Evolutionary conservation across 805 yeast species (phyloP), one percentile per base, ranked within the genome.

Genomic region (Kazachstania psychrophila): DNA sequence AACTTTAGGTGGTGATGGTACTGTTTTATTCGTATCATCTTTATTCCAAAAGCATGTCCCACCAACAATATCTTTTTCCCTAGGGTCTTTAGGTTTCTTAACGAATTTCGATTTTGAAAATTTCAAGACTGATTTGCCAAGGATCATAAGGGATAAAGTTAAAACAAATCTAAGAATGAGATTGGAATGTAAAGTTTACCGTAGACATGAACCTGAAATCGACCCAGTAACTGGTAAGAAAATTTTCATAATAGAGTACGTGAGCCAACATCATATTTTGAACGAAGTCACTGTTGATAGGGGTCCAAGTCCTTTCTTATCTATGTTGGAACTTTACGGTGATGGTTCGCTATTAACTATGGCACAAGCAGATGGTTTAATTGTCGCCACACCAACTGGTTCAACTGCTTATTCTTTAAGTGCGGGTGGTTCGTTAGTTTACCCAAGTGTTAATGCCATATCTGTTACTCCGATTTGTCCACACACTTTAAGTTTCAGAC

Each of bases 1-100:
- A 25, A 84, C 96, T 0, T 66, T 89, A 4, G 98, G 98, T 17
- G 98, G 97, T 10, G 97, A 89, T 55, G 97, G 97, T 4, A 89
- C 97, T 0, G 95, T 88, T 33, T 65, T 88, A 12, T 80, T 80
- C 52, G 88, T 88, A 0, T 86, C 94, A 3, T 78, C 88, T 40
- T 64, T 86, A 27, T 89, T 89, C 58, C 92, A 82, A 61, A 64
- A 71, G 40, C 70, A 72, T 28, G 95, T 87, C 2, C 96, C 98
- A 0, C 97, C 97, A 0, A 84, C 88, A 2, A 68, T 89, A 45
- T 75, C 89, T 15, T 87, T 86, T 58, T 73, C 94, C 0, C 64
- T 89, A 45, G 98, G 97, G 0, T 81, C 95, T 1, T 64, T 89
- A 20, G 97, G 98, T 3, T 89, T 89, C 55, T 65, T 89, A 47